phyloP scores from a whole-genome alignment of 108 stramenopile genomes.

The Fragilariopsis cylindrus region DNA sequence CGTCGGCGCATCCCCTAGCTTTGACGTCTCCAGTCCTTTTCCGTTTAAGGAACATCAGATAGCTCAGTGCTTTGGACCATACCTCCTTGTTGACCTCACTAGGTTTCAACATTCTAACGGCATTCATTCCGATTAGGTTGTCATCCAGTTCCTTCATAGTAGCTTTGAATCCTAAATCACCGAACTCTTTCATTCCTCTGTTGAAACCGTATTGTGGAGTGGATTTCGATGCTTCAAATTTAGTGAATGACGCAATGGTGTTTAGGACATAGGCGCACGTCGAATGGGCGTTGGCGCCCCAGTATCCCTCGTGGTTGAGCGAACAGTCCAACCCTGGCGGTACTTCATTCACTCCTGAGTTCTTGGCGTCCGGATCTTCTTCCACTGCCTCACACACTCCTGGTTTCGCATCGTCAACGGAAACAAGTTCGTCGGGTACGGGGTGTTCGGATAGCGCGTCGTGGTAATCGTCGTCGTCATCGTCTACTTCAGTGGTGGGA shows the following conservation, averaged over 20 bases:
- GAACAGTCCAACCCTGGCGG: no score
- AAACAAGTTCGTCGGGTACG: no score
- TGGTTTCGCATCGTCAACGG: no score
- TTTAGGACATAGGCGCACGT: no score
- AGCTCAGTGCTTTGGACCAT: slow-evolving; percentile 23
- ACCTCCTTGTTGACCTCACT: slow-evolving; percentile 31
- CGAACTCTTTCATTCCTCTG: slow-evolving; percentile 38
- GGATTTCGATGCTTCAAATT: neutral
- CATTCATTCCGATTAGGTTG: slow-evolving; percentile 37
- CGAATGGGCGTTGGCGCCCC: no score
- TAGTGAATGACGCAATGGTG: neutral
- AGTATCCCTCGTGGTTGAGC: no score
- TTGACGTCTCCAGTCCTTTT: slow-evolving; percentile 45
- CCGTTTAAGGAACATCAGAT: slow-evolving; percentile 48
- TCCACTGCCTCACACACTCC: no score
- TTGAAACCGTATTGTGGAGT: neutral
- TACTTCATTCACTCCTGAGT: no score
- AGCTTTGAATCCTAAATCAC: slow-evolving; percentile 30
- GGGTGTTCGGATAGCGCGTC: no score
- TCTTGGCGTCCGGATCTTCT: no score
- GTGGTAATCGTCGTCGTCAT: no score
- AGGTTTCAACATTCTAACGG: slow-evolving; percentile 26
- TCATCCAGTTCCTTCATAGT: slow-evolving; percentile 37
- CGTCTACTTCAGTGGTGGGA: no score
- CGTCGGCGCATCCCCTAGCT: slow-evolving; percentile 40